These are phyloP conservation scores for Carex parvula DNA, from an alignment of 176 grass and related monocot genomes.

Conservation along the genomic window DNA sequence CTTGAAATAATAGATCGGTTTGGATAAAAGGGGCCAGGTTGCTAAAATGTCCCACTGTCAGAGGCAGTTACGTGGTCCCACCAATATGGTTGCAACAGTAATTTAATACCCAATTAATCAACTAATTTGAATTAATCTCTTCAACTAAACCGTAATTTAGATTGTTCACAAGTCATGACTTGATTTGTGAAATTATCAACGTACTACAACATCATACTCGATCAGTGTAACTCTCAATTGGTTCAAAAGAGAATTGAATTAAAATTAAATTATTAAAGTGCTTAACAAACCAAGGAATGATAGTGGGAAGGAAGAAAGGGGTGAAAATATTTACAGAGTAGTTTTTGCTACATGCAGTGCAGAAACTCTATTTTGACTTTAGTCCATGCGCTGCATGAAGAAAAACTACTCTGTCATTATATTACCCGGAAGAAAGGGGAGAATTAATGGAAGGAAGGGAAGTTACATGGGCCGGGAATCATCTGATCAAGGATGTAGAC, in stretches of 20 bases:
- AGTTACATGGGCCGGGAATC: conserved; percentile 65
- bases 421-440: neutral
- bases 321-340: neutral
- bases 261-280: neutral
- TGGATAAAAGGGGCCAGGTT: neutral
- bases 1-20: neutral
- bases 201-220: neutral
- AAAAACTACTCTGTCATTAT: too few relatives aligned
- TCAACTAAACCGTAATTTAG: neutral
- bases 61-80: too few relatives aligned
- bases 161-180: neutral
- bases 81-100: too few relatives aligned
- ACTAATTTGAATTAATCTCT: neutral
- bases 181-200: neutral
- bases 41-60: neutral
- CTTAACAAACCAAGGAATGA: neutral
- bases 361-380: too few relatives aligned
- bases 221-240: neutral
- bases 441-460: neutral
- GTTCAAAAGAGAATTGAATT: neutral
- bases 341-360: too few relatives aligned
- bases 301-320: neutral
- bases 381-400: too few relatives aligned
- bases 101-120: too few relatives aligned
- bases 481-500: conserved; percentile 55